Conservation (phyloP, 2,329 filamentous ascomycete species). For the Exophiala alcalophila region DNA sequence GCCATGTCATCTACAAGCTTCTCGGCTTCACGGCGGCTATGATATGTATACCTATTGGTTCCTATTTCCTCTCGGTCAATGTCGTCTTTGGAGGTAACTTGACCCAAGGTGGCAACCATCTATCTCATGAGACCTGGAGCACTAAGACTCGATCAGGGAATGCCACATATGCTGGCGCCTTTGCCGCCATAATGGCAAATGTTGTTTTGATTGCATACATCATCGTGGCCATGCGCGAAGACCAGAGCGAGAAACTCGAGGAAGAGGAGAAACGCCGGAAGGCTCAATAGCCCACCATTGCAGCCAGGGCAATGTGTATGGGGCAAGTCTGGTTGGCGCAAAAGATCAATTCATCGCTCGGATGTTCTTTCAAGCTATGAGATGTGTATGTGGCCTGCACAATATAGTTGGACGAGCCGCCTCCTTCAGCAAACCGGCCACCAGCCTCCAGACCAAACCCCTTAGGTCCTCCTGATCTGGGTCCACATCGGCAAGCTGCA, state of each 20-base stretch:
- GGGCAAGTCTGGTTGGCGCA: background rate
- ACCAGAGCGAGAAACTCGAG: conserved; percentile 72
- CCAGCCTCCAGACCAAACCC: too few relatives aligned
- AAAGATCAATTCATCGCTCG: background rate
- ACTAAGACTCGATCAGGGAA: conserved; percentile 60
- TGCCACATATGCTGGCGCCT: conserved; percentile 77
- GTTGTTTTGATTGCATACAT: conserved; percentile 88
- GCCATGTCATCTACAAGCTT: conserved; percentile 76
- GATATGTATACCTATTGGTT: conserved; percentile 80
- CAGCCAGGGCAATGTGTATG: background rate
- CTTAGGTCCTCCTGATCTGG: too few relatives aligned
- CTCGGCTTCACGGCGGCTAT: conserved; percentile 88
- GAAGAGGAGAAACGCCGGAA: conserved; percentile 54
- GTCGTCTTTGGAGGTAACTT: conserved; percentile 69
- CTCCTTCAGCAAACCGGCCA: background rate
- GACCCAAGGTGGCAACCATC: too few relatives aligned
- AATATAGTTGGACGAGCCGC: conserved; percentile 1
- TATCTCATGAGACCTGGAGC: background rate
- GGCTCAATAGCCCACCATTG: conserved; percentile 36
- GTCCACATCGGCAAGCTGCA: too few relatives aligned
- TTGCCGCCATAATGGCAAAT: conserved; percentile 87
- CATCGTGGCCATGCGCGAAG: conserved; percentile 86
- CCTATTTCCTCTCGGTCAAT: conserved; percentile 80
- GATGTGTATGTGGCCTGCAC: conserved; percentile 13
- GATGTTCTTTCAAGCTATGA: conserved; percentile 1